A percentile compares a stretch with the other conserved stretches of the same genome.
Conservation (phyloP, 2,329 filamentous ascomycete species). For the Talaromyces sp. region DNA sequence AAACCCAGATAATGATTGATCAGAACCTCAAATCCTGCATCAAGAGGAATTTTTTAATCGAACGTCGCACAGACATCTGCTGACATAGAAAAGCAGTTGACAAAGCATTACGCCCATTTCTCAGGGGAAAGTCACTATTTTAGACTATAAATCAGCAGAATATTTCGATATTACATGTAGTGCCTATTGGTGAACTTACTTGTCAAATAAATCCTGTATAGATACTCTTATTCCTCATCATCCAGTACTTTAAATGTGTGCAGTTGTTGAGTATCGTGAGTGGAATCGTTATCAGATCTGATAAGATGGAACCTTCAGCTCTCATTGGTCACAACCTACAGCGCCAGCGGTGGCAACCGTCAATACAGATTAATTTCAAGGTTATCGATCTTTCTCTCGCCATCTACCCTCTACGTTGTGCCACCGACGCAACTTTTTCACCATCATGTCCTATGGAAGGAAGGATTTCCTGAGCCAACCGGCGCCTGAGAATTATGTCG, state of each 20-base stretch:
- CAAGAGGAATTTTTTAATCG: background rate
- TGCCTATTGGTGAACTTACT: background rate
- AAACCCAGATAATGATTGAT: background rate
- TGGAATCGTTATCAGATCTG: conserved; percentile 8
- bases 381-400: background rate
- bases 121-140: background rate
- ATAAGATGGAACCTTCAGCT: conserved; percentile 4
- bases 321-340: background rate
- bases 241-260: background rate
- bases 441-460: conserved; percentile 56
- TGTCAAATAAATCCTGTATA: background rate
- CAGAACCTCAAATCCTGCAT: background rate
- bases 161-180: background rate
- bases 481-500: conserved; percentile 84
- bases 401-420: background rate
- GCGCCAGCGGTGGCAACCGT: conserved; percentile 4
- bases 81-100: background rate
- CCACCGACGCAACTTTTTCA: background rate
- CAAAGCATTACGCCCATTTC: background rate
- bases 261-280: background rate
- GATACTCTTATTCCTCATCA: background rate
- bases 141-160: background rate
- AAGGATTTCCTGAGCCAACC: conserved; percentile 89
- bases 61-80: background rate
- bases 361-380: background rate